Evolutionary conservation across 306 rosid species (phyloP).

Genomic region (Castanea sativa): DNA sequence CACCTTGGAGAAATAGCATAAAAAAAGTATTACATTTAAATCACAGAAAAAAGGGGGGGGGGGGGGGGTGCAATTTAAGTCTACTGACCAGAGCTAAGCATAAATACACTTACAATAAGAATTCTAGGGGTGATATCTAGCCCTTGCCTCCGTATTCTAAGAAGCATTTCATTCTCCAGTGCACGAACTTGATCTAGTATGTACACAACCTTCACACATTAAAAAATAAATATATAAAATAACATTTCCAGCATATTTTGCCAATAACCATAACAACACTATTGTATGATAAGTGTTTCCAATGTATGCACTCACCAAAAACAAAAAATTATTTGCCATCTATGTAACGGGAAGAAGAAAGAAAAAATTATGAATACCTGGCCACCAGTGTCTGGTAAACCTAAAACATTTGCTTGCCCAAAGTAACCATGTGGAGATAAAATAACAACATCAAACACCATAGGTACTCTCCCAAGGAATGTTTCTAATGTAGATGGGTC

Average conservation of each 20-base stretch:
- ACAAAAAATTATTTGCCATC: neutral
- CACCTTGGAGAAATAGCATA: constrained; percentile 37
- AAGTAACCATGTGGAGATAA: constrained; percentile 92
- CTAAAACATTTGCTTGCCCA: constrained; percentile 95
- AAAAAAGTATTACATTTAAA: neutral
- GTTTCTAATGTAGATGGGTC: constrained; percentile 87
- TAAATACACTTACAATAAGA: constrained; percentile 60
- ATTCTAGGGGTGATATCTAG: constrained; percentile 73
- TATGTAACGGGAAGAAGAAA: neutral
- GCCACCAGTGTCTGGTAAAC: constrained; percentile 98
- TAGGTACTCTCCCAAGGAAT: constrained; percentile 86
- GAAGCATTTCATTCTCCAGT: constrained; percentile 87
- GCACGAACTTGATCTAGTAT: constrained; percentile 98
- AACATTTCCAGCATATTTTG: neutral
- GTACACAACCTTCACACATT: constrained; percentile 69
- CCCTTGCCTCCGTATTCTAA: constrained; percentile 78
- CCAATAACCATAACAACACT: neutral
- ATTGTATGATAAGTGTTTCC: neutral
- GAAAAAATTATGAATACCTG: constrained; percentile 55
- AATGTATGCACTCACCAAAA: neutral
- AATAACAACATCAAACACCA: constrained; percentile 90
- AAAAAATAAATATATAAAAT: neutral
- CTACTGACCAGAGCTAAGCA: constrained; percentile 1
- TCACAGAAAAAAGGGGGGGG: neutral
- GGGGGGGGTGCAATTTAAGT: neutral